Evolutionary conservation across 2,329 filamentous ascomycete species (phyloP).

Genomic region (Scytalidium lignicola): DNA sequence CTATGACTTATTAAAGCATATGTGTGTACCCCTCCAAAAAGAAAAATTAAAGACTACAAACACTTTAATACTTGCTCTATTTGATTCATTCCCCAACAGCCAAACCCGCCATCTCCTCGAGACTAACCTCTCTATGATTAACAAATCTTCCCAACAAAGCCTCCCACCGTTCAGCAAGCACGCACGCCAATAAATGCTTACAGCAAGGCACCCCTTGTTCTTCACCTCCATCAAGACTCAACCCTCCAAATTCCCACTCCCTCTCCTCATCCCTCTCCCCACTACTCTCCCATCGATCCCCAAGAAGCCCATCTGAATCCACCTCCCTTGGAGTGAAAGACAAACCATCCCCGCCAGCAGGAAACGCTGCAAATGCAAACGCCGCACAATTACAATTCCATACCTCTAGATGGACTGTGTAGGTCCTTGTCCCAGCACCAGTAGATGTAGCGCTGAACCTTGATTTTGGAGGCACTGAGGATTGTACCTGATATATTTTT

Average conservation of each 20-base stretch:
- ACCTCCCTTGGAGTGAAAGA: background rate
- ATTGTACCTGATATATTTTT: constrained; percentile 17
- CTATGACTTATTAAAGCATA: too few species aligned
- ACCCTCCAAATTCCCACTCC: constrained; percentile 44
- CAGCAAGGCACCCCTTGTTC: constrained; percentile 53
- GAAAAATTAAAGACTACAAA: too few species aligned
- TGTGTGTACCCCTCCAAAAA: too few species aligned
- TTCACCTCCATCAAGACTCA: constrained; percentile 28
- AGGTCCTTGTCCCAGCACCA: constrained; percentile 33
- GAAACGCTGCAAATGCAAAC: constrained; percentile 71
- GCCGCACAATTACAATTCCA: constrained; percentile 92
- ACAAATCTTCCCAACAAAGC: constrained; percentile 52
- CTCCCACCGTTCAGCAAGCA: constrained; percentile 64
- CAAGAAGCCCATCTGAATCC: background rate
- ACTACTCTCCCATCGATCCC: background rate
- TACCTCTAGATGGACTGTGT: constrained; percentile 66
- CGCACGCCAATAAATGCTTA: constrained; percentile 84
- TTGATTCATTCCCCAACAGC: constrained; percentile 24
- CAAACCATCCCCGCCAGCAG: constrained; percentile 19
- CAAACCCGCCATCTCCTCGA: constrained; percentile 70
- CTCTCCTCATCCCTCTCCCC: constrained; percentile 4
- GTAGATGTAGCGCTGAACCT: constrained; percentile 27
- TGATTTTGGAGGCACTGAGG: constrained; percentile 25
- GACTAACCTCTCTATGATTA: constrained; percentile 46
- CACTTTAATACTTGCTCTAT: too few species aligned